These are phyloP conservation scores for Cladosporium halotolerans DNA, from an alignment of 2,329 filamentous ascomycete genomes.

Conservation along the genomic window DNA sequence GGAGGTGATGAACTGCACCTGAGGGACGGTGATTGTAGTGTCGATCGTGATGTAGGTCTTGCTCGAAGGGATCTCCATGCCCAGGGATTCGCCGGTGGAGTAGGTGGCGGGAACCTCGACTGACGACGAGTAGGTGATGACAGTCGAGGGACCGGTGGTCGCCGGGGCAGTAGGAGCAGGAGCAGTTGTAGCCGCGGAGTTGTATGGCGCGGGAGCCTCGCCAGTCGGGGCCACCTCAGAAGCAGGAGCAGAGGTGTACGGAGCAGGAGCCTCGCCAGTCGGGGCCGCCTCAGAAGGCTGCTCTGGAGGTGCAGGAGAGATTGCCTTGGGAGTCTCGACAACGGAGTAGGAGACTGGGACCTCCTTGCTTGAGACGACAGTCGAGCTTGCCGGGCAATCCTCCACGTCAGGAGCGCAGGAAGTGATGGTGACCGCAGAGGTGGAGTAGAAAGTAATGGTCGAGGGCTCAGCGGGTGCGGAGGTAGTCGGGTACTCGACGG, in stretches of 20 bases:
- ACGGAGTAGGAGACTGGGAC: constrained; percentile 13
- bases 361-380: constrained; percentile 12
- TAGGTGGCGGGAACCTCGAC: constrained; percentile 33
- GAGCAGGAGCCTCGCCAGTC: constrained; percentile 2
- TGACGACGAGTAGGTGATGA: constrained; percentile 35
- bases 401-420: constrained; percentile 31
- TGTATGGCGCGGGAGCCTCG: constrained; percentile 2
- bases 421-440: constrained; percentile 30
- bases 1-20: constrained; percentile 38
- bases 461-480: neutral
- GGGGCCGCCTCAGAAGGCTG: constrained; percentile 2
- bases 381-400: constrained; percentile 28
- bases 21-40: constrained; percentile 41
- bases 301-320: constrained; percentile 13
- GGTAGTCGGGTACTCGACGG: constrained; percentile 3
- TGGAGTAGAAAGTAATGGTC: constrained; percentile 19
- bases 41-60: constrained; percentile 28
- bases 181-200: constrained; percentile 1
- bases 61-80: constrained; percentile 27
- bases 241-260: constrained; percentile 1
- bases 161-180: constrained; percentile 15
- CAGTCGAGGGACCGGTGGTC: constrained; percentile 29
- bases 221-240: constrained; percentile 16
- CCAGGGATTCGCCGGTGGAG: constrained; percentile 28
- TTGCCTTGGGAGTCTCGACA: constrained; percentile 8